These are phyloP conservation scores for Primulina tabacum DNA, from an alignment of 257 asterid genomes.

Conservation along the genomic window DNA sequence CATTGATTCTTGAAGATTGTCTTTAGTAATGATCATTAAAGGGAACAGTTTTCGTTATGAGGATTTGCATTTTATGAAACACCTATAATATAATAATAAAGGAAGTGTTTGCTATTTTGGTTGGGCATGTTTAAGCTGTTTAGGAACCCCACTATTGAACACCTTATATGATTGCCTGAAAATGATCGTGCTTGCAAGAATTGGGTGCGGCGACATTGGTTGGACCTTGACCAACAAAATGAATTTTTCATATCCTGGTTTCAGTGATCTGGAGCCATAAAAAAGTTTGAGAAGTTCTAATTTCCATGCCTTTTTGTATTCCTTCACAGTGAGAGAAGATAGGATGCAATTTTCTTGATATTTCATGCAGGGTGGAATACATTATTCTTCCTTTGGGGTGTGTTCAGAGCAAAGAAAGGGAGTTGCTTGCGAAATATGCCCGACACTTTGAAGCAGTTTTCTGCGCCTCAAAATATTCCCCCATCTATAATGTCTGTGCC, in stretches of 20 bases:
- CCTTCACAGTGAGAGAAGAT: conserved; percentile 8
- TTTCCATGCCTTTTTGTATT: conserved; percentile 11
- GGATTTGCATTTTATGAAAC: conserved; percentile 13
- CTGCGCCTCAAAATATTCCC: conserved; percentile 43
- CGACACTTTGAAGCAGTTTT: conserved; percentile 34
- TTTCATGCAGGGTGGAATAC: conserved; percentile 76
- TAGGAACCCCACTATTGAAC: not conserved
- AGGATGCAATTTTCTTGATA: conserved; percentile 15
- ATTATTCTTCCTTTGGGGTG: conserved; percentile 85
- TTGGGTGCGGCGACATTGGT: conserved; percentile 10
- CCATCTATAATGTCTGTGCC: conserved; percentile 54
- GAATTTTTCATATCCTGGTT: conserved; percentile 8
- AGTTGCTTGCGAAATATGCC: conserved; percentile 38
- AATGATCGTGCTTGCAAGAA: conserved; percentile 12
- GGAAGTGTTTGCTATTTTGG: conserved; percentile 19
- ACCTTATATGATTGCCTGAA: conserved; percentile 3
- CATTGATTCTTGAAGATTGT: conserved; percentile 11
- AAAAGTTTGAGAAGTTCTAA: conserved; percentile 10
- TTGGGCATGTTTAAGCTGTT: conserved; percentile 6
- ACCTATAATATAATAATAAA: conserved; percentile 18
- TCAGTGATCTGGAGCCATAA: not conserved
- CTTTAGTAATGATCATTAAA: not conserved
- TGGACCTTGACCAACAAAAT: conserved; percentile 17
- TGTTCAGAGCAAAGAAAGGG: conserved; percentile 69
- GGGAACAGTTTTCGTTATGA: conserved; percentile 7